phyloP scores from a whole-genome alignment of 805 yeast genomes.

The Candida bentonensis region DNA sequence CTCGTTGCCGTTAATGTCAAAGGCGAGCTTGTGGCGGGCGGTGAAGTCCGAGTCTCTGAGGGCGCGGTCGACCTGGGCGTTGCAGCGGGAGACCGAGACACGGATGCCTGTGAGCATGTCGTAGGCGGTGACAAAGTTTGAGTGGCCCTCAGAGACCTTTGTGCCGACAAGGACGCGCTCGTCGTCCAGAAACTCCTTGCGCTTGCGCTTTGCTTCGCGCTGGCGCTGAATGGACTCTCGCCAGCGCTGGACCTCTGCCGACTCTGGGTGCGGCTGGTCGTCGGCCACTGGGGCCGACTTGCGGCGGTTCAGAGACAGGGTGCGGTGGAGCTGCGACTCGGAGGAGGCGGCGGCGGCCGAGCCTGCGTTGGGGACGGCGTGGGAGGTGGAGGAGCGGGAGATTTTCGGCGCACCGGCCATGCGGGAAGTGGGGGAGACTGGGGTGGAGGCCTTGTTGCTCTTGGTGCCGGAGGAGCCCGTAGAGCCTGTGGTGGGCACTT shows the following conservation, averaged over 20 bases:
- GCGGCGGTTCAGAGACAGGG: not conserved
- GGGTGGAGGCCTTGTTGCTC: not conserved
- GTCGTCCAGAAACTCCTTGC: conserved; percentile 21
- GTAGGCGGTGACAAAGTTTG: conserved; percentile 85
- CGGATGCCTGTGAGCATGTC: conserved; percentile 96
- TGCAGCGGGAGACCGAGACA: conserved; percentile 81
- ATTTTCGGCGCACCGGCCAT: conserved; percentile 7
- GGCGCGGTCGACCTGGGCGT: conserved; percentile 66
- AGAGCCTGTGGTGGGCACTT: not conserved
- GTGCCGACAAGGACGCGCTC: conserved; percentile 55
- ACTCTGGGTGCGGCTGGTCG: not conserved
- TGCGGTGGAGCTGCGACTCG: conserved; percentile 5
- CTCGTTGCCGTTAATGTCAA: conserved; percentile 71
- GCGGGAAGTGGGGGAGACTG: conserved; percentile 15
- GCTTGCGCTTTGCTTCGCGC: conserved; percentile 16
- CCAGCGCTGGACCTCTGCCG: conserved; percentile 15
- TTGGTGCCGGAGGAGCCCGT: not conserved
- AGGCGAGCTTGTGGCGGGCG: conserved; percentile 64
- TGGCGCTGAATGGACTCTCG: conserved; percentile 19
- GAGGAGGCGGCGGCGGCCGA: conserved; percentile 6
- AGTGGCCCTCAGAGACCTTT: conserved; percentile 84
- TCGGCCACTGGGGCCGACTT: not conserved
- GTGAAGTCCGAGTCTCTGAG: conserved; percentile 58
- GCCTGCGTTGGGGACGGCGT: conserved; percentile 5
- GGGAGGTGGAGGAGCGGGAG: conserved; percentile 9